Evolutionary conservation across 2,329 filamentous ascomycete species (phyloP).

Genomic region (Trichoderma aggressivum): DNA sequence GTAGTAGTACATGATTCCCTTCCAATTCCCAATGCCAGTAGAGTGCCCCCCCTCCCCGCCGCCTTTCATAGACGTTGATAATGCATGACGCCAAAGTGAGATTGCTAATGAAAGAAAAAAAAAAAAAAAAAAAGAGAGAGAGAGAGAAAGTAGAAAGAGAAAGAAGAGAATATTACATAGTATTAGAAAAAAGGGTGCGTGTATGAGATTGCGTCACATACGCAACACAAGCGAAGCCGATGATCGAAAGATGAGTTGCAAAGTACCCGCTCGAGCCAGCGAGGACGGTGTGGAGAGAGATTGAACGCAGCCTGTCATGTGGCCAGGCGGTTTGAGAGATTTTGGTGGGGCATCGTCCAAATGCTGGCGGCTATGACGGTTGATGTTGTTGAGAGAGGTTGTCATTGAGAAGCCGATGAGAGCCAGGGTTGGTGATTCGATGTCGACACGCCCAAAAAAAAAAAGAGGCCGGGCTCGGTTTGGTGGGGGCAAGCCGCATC

Average conservation of each 20-base stretch:
- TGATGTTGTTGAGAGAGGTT: neutral
- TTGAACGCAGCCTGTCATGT: slow-evolving; percentile 20
- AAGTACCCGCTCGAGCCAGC: slow-evolving; percentile 26
- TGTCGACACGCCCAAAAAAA: slow-evolving; percentile 3
- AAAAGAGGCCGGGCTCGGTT: slow-evolving; percentile 4
- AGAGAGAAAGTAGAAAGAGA: neutral
- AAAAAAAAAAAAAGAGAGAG: neutral
- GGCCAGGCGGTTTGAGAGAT: slow-evolving; percentile 15
- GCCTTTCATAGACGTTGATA: slow-evolving; percentile 3
- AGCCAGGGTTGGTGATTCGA: slow-evolving; percentile 21
- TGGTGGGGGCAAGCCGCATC: slow-evolving; percentile 1
- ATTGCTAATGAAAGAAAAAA: neutral
- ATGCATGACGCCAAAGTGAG: slow-evolving; percentile 16
- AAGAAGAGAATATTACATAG: slow-evolving; percentile 1
- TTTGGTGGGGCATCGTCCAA: slow-evolving; percentile 2
- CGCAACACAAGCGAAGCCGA: slow-evolving; percentile 5
- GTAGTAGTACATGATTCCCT: slow-evolving; percentile 2
- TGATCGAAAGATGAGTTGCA: slow-evolving; percentile 3
- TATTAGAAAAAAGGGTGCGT: slow-evolving; percentile 1
- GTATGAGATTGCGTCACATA: slow-evolving; percentile 7
- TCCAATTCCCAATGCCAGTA: slow-evolving; percentile 13
- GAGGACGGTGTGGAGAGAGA: slow-evolving; percentile 20
- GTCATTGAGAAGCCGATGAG: slow-evolving; percentile 15
- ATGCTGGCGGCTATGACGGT: slow-evolving; percentile 4
- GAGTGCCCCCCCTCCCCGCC: neutral